phyloP scores from a whole-genome alignment of 2,329 filamentous ascomycete species.

The Talaromyces islandicus region DNA sequence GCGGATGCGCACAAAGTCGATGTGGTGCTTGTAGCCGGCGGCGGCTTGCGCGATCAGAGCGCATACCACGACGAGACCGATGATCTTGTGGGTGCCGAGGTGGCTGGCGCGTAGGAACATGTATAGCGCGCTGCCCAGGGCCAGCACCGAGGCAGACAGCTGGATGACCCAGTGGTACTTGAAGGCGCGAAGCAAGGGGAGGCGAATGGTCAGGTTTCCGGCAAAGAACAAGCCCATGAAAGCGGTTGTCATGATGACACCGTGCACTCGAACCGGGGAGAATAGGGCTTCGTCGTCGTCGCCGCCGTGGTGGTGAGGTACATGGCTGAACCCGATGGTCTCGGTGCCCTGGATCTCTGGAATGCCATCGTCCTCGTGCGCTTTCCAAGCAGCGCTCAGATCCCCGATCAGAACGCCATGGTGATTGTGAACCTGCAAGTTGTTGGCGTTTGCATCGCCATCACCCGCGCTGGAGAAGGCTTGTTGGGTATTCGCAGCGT shows the following conservation, averaged over 20 bases:
- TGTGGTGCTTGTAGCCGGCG: constrained; percentile 13
- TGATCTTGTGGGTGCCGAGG: constrained; percentile 10
- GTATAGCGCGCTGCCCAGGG: constrained; percentile 11
- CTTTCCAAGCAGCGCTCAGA: constrained; percentile 1
- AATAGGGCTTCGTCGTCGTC: neutral
- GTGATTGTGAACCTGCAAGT: constrained; percentile 47
- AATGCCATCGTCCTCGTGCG: neutral
- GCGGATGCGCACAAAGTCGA: constrained; percentile 12
- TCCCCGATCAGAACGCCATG: constrained; percentile 35
- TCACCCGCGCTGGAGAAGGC: constrained; percentile 34
- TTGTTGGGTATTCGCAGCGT: constrained; percentile 49
- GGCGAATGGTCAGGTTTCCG: constrained; percentile 10
- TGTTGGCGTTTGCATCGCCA: constrained; percentile 27
- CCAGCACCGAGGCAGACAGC: constrained; percentile 10
- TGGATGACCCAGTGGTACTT: constrained; percentile 13
- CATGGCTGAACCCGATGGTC: neutral
- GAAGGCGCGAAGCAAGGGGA: constrained; percentile 9
- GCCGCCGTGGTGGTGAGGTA: neutral
- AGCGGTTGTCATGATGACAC: constrained; percentile 11
- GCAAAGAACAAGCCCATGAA: constrained; percentile 12
- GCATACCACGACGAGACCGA: constrained; percentile 7
- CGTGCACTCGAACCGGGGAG: constrained; percentile 10
- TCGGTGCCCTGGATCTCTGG: constrained; percentile 8
- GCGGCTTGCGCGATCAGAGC: constrained; percentile 9
- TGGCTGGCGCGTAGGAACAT: constrained; percentile 11